Evolutionary conservation across 106 monocot species (phyloP), one percentile per base, ranked within the genome.

Genomic region (Ottelia alismoides): DNA sequence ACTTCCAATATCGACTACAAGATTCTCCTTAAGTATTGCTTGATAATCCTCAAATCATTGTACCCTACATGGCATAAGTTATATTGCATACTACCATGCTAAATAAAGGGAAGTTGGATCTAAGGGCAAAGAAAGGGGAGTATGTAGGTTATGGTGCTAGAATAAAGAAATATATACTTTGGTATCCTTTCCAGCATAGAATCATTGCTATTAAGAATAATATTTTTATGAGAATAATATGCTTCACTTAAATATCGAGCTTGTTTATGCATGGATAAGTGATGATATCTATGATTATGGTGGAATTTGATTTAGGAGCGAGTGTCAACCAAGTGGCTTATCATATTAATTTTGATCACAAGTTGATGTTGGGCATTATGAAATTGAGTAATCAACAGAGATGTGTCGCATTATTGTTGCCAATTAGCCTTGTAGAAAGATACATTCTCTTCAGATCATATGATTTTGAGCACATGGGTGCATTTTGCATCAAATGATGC

Each of bases 1-100:
- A 6, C 14, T 21, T 20, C 3, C 20, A 10, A 28, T 30, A 30
- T 51, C 20, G 26, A 50, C 21, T 49, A 30, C 19, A 62, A 62
- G 27, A 62, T 31, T 49, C 25, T 28, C 49, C 27, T 30, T 18
- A 31, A 62, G 9, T 17, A 31, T 17, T 62, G 49, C 26, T 49
- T 11, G 49, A 31, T 17, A 51, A 50, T 31, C 62, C 30, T 2
- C 28, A 14, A 31, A 62, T 30, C 51, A 62, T 10, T 62, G 30
- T 30, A 31, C 30, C 0, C 20, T 62, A 10, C 29, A 14, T 24
- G 48, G 49, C 19, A 31, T 62, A 50, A 29, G 62, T 29, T 62
- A 29, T 21, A 20, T 4, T 30, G 0, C 50, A 28, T 62, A 62
- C 32, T 3, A n/a, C 7, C 50, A 62, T 23, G 49, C n/a, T 62